These are phyloP conservation scores for Botrytis aclada DNA, from an alignment of 2,329 filamentous ascomycete species.

Conservation along the genomic window DNA sequence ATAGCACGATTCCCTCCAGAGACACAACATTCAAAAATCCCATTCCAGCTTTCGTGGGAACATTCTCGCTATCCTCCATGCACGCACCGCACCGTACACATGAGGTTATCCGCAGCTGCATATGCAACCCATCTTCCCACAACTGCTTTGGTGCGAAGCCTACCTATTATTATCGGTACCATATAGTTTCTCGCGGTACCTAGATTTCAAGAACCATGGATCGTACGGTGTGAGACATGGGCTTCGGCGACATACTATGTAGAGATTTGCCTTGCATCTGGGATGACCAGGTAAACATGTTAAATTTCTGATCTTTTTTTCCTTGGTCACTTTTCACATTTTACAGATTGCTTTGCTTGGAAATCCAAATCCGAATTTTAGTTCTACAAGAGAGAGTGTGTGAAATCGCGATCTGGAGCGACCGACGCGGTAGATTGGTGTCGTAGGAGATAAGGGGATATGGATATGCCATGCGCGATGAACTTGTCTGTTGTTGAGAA, in stretches of 20 bases:
- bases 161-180: neutral
- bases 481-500: neutral
- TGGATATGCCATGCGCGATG: neutral
- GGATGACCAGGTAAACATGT: neutral
- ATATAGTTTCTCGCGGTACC: neutral
- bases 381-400: neutral
- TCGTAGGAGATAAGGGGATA: neutral
- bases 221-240: neutral
- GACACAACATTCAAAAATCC: neutral
- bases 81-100: neutral
- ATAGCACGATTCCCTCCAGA: neutral
- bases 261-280: conserved; percentile 9
- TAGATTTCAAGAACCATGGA: neutral
- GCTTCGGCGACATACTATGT: conserved; percentile 9
- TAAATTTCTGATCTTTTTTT: neutral
- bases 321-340: neutral
- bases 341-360: neutral
- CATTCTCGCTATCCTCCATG: neutral
- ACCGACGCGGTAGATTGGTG: neutral
- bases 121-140: neutral
- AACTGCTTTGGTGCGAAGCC: neutral
- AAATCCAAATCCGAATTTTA: neutral
- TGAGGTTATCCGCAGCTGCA: conserved; percentile 1
- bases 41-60: neutral
- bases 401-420: neutral